Percentiles rank a stretch among this genome's conserved stretches.
phyloP scores from a whole-genome alignment of 2,329 filamentous ascomycete species.

The Fragosphaeria purpurea region DNA sequence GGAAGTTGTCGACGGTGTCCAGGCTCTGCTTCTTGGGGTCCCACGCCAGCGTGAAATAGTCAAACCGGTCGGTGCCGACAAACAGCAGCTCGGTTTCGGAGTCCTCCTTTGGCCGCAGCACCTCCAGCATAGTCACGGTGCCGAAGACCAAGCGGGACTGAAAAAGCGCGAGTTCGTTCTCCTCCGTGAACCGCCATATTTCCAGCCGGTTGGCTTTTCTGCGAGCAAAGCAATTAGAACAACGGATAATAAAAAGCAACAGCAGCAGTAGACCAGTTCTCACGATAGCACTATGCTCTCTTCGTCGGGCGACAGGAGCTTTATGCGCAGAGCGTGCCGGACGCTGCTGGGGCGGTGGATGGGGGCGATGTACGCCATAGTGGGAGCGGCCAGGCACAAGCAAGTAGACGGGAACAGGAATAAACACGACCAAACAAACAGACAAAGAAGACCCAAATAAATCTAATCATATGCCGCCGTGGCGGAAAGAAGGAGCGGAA shows the following conservation, averaged over 20 bases:
- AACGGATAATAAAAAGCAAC: constrained; percentile 3
- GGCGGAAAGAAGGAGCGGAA: no score
- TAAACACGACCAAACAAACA: no score
- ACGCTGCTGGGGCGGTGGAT: constrained; percentile 90
- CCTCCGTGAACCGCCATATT: constrained; percentile 61
- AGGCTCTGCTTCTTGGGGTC: constrained; percentile 46
- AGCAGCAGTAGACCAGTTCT: constrained; percentile 24
- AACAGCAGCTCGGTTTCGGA: constrained; percentile 76
- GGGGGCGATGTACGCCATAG: constrained; percentile 89
- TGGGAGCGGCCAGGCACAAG: constrained; percentile 1
- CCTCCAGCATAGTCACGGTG: constrained; percentile 75
- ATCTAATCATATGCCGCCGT: no score
- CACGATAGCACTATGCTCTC: constrained; percentile 85
- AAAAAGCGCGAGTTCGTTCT: constrained; percentile 55
- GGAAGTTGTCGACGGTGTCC: constrained; percentile 40
- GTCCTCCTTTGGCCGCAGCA: constrained; percentile 59
- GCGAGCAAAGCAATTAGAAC: constrained; percentile 19
- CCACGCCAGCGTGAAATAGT: constrained; percentile 88
- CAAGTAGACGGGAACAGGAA: neutral
- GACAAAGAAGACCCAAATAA: no score
- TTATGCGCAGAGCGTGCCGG: constrained; percentile 74
- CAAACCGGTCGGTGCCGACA: constrained; percentile 78
- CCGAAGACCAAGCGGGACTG: constrained; percentile 70
- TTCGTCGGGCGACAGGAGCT: constrained; percentile 61
- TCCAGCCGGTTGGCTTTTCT: constrained; percentile 81